phyloP scores from a whole-genome alignment of 2,329 filamentous ascomycete genomes.

The Cercospora berteroae region DNA sequence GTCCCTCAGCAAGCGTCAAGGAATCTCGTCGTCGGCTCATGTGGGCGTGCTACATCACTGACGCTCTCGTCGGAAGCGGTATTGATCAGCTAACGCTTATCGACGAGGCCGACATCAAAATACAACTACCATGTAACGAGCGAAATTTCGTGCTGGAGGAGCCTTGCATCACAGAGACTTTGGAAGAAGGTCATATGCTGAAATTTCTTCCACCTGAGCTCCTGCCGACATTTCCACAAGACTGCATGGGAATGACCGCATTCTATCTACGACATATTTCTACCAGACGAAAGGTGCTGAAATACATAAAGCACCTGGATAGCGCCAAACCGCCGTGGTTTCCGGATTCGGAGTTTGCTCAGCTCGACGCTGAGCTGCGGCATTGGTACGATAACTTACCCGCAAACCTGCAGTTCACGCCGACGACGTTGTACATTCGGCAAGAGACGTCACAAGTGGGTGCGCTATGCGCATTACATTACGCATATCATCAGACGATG shows the following conservation, averaged over 20 bases:
- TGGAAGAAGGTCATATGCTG: constrained; percentile 27
- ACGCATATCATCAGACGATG: constrained; percentile 30
- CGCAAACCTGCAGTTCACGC: constrained; percentile 29
- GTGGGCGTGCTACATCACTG: constrained; percentile 31
- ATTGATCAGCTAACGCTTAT: constrained; percentile 30
- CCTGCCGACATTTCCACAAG: constrained; percentile 26
- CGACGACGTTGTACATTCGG: constrained; percentile 28
- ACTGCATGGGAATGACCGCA: constrained; percentile 30
- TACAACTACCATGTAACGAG: constrained; percentile 30
- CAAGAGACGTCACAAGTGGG: constrained; percentile 29
- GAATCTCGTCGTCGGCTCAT: constrained; percentile 30
- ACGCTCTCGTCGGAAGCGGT: constrained; percentile 27
- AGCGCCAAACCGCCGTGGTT: constrained; percentile 27
- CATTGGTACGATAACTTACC: constrained; percentile 29
- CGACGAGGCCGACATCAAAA: constrained; percentile 30
- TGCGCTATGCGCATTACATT: constrained; percentile 26
- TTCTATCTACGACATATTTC: constrained; percentile 29
- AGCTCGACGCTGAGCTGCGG: constrained; percentile 24
- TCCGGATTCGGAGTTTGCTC: constrained; percentile 28
- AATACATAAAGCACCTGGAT: constrained; percentile 30
- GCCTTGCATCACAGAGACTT: constrained; percentile 29
- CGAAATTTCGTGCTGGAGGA: constrained; percentile 29
- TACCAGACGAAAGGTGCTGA: constrained; percentile 27
- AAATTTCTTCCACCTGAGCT: constrained; percentile 25
- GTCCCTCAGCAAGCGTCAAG: constrained; percentile 29